phyloP scores from a whole-genome alignment of 2,329 filamentous ascomycete genomes.

The Venturiaceae sp. region DNA sequence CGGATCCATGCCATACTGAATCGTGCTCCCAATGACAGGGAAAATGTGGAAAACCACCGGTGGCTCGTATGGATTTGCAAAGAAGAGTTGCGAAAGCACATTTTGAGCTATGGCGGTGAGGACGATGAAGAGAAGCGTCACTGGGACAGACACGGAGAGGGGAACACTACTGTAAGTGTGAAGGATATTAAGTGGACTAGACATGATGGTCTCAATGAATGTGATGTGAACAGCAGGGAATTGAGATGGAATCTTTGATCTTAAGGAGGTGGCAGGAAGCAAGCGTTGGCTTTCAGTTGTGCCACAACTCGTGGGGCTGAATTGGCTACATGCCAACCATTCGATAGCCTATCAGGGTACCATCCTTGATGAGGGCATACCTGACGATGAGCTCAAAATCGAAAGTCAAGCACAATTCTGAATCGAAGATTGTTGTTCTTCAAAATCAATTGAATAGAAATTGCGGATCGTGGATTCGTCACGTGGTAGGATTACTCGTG shows the following conservation, averaged over 20 bases:
- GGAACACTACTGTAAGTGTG: neutral
- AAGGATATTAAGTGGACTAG: neutral
- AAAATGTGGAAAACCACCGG: constrained; percentile 75
- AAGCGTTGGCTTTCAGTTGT: neutral
- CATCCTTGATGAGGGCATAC: too few species aligned
- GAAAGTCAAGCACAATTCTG: too few species aligned
- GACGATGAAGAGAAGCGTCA: neutral
- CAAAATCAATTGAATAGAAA: too few species aligned
- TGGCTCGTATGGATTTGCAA: constrained; percentile 53
- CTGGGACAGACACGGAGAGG: neutral
- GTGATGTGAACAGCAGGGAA: neutral
- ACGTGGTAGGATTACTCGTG: neutral
- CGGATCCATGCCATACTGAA: constrained; percentile 49
- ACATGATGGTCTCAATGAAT: neutral
- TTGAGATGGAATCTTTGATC: neutral
- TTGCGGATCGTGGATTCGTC: too few species aligned
- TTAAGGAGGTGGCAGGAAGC: neutral
- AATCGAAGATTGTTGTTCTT: too few species aligned
- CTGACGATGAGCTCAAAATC: too few species aligned
- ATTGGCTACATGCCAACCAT: too few species aligned
- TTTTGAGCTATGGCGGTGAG: constrained; percentile 22
- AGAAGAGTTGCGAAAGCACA: constrained; percentile 58
- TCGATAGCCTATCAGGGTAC: too few species aligned
- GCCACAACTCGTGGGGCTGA: too few species aligned
- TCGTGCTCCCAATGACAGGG: constrained; percentile 41